A percentile compares a stretch with the other conserved stretches of the same genome.
These are phyloP conservation scores for Globisporangium nodosum DNA, from an alignment of 352 stramenopile species.

Conservation along the genomic window DNA sequence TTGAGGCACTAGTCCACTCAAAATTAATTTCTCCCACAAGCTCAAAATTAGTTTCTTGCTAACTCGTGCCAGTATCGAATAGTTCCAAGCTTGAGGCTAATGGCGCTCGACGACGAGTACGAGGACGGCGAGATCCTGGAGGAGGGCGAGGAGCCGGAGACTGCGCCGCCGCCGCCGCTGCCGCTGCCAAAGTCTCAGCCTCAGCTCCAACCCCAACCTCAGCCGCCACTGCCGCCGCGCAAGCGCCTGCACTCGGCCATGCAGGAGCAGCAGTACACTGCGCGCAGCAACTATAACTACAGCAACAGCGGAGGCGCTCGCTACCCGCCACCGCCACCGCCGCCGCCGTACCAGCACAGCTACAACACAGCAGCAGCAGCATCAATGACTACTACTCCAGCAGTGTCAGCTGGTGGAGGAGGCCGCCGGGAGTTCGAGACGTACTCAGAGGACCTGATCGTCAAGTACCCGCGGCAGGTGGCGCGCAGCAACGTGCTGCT, in stretches of 20 bases:
- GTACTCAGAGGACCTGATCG: conserved; percentile 57
- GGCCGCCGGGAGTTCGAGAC: conserved; percentile 24
- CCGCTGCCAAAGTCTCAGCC: conserved; percentile 6
- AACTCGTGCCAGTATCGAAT: background rate
- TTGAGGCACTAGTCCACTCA: background rate
- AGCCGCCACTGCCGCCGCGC: background rate
- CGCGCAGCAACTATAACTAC: conserved; percentile 1
- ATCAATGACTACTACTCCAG: background rate
- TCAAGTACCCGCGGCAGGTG: conserved; percentile 65
- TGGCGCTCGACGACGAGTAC: conserved; percentile 35
- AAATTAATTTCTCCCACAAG: background rate
- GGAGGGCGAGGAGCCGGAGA: conserved; percentile 21
- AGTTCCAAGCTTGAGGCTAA: background rate
- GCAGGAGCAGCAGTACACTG: conserved; percentile 11
- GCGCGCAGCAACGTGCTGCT: conserved; percentile 58
- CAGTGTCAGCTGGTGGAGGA: background rate
- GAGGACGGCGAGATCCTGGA: conserved; percentile 76
- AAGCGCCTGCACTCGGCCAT: conserved; percentile 29
- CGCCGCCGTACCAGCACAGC: conserved; percentile 2
- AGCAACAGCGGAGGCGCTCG: background rate
- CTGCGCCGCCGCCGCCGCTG: conserved; percentile 12
- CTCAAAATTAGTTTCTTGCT: background rate
- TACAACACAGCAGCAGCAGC: background rate
- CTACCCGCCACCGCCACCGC: conserved; percentile 3
- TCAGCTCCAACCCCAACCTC: background rate